These are phyloP conservation scores for Chlamydomonas asymmetrica DNA, from an alignment of 139 green algal genomes.

Conservation along the genomic window DNA sequence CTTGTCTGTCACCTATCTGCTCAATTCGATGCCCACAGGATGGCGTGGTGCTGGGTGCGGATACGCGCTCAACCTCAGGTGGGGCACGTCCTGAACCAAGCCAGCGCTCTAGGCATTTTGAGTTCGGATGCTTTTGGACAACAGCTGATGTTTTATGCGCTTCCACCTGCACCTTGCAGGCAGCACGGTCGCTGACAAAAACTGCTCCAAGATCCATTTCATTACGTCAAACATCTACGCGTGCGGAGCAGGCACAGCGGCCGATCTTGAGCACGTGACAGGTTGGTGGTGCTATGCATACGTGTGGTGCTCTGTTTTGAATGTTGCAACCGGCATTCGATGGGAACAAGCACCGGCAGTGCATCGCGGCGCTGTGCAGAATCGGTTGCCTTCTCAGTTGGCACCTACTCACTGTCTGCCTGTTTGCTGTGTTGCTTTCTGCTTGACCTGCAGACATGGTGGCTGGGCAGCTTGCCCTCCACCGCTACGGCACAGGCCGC, in stretches of 20 bases:
- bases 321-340: background rate
- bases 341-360: too few relatives aligned
- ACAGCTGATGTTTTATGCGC: slow-evolving; percentile 99
- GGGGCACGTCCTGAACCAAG: too few relatives aligned
- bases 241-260: slow-evolving; percentile 96
- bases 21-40: slow-evolving; percentile 61
- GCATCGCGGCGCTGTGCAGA: too few relatives aligned
- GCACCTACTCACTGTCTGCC: background rate
- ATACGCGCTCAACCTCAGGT: slow-evolving; percentile 97
- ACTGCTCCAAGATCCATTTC: slow-evolving; percentile 99
- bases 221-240: slow-evolving; percentile 99
- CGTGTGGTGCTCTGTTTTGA: too few relatives aligned
- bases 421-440: too few relatives aligned
- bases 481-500: slow-evolving; percentile 85
- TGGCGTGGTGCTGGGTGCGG: slow-evolving; percentile 96
- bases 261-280: slow-evolving; percentile 96
- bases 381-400: too few relatives aligned
- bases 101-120: too few relatives aligned
- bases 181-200: slow-evolving; percentile 98
- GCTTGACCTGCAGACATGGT: slow-evolving; percentile 85
- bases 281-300: slow-evolving; percentile 60
- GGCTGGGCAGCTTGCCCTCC: slow-evolving; percentile 85
- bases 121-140: slow-evolving; percentile 94
- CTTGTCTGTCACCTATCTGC: background rate
- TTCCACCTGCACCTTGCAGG: too few relatives aligned